These are phyloP conservation scores for Blastobotrys illinoisensis DNA, from an alignment of 1,139 yeast species.

Conservation along the genomic window DNA sequence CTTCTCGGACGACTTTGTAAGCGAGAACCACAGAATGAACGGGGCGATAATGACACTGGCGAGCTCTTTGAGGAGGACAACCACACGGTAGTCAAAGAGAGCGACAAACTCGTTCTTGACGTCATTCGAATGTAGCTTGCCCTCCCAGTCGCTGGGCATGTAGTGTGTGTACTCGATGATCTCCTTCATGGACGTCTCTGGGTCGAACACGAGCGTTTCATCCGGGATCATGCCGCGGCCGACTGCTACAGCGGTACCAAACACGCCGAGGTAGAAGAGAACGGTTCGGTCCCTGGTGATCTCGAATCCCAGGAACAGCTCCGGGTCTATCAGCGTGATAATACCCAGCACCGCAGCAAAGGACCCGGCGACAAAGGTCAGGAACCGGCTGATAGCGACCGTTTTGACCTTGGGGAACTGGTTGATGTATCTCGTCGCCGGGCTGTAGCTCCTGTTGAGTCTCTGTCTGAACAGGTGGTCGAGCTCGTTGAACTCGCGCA, in stretches of 20 bases:
- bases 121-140: conserved; percentile 67
- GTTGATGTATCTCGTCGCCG: conserved; percentile 77
- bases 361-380: conserved; percentile 81
- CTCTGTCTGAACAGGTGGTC: conserved; percentile 82
- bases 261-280: conserved; percentile 76
- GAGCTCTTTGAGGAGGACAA: conserved; percentile 71
- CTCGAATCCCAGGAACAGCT: conserved; percentile 84
- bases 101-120: conserved; percentile 80
- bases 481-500: conserved; percentile 88
- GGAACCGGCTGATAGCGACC: conserved; percentile 54
- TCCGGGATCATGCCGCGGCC: conserved; percentile 57
- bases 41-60: conserved; percentile 82
- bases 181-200: conserved; percentile 73
- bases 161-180: conserved; percentile 88
- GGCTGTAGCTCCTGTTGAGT: conserved; percentile 65
- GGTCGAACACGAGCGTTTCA: conserved; percentile 72
- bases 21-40: conserved; percentile 75
- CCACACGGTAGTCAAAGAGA: conserved; percentile 65
- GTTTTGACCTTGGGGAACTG: conserved; percentile 88
- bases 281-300: conserved; percentile 75
- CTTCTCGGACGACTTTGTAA: conserved; percentile 65
- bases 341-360: conserved; percentile 83
- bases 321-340: conserved; percentile 85
- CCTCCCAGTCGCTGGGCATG: conserved; percentile 82
- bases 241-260: conserved; percentile 79